phyloP scores from a whole-genome alignment of 257 asterid species.

The Rauvolfia tetraphylla region DNA sequence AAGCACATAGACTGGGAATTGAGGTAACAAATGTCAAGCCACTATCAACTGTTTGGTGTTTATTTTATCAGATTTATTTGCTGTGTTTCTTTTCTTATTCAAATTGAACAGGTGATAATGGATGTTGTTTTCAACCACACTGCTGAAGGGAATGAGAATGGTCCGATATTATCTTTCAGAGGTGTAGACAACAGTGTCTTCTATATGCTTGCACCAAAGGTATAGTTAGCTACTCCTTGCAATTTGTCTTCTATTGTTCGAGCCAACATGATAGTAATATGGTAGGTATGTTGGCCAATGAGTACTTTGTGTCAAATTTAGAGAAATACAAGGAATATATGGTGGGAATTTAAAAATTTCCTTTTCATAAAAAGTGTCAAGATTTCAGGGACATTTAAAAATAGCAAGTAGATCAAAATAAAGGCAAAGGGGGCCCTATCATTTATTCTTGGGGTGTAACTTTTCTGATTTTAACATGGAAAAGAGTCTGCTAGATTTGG shows the following conservation, averaged over 20 bases:
- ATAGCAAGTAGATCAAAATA: not conserved
- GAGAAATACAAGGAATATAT: not conserved
- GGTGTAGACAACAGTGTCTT: slow-evolving; percentile 90
- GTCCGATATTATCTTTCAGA: slow-evolving; percentile 76
- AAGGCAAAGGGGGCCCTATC: too few relatives aligned
- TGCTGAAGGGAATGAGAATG: slow-evolving; percentile 97
- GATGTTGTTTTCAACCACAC: slow-evolving; percentile 98
- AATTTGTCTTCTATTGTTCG: not conserved
- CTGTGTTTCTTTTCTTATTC: slow-evolving; percentile 15
- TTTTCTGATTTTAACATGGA: not conserved
- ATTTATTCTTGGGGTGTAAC: not conserved
- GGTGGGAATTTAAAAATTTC: not conserved
- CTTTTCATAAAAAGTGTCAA: not conserved
- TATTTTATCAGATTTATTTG: slow-evolving; percentile 4
- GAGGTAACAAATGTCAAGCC: slow-evolving; percentile 51
- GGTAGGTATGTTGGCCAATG: not conserved
- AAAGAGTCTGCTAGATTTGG: not conserved
- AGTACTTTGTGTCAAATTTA: not conserved
- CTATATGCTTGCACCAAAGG: slow-evolving; percentile 97
- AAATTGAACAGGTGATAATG: slow-evolving; percentile 75
- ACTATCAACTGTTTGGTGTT: slow-evolving; percentile 9
- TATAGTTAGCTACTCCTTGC: slow-evolving; percentile 17
- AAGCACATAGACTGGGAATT: slow-evolving; percentile 92
- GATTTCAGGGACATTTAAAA: not conserved
- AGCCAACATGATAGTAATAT: not conserved